Evolutionary conservation across 2,329 filamentous ascomycete species (phyloP).

Genomic region (Pseudogymnoascus sp.): DNA sequence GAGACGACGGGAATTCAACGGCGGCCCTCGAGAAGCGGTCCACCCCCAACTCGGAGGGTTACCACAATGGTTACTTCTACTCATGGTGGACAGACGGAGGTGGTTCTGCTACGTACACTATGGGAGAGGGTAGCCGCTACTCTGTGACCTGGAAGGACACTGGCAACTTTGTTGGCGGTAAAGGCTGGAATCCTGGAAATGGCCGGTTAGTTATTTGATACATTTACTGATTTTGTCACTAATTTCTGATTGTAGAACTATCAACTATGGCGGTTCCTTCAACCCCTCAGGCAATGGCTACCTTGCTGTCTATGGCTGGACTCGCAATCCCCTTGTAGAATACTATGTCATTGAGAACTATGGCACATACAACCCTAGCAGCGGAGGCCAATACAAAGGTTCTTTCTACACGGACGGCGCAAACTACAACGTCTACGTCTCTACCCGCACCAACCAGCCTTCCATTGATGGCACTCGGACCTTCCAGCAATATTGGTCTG

Average conservation of each 20-base stretch:
- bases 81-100: conserved; percentile 48
- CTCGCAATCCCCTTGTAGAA: conserved; percentile 41
- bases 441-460: conserved; percentile 38
- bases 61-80: conserved; percentile 49
- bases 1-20: not conserved
- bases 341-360: conserved; percentile 49
- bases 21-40: conserved; percentile 16
- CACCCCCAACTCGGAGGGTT: conserved; percentile 40
- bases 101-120: conserved; percentile 43
- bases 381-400: conserved; percentile 40
- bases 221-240: not conserved
- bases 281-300: conserved; percentile 35
- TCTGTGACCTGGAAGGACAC: conserved; percentile 38
- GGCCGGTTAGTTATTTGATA: conserved; percentile 22
- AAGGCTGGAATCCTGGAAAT: conserved; percentile 37
- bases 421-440: conserved; percentile 38
- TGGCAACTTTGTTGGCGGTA: conserved; percentile 38
- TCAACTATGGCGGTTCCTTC: conserved; percentile 34
- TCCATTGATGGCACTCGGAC: conserved; percentile 37
- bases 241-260: conserved; percentile 22
- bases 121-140: conserved; percentile 42
- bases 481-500: conserved; percentile 46
- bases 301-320: conserved; percentile 48
- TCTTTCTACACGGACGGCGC: conserved; percentile 43
- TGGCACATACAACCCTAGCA: conserved; percentile 41